Conservation (phyloP, 164 flowering plant genomes). For the Litsea cubeba region DNA sequence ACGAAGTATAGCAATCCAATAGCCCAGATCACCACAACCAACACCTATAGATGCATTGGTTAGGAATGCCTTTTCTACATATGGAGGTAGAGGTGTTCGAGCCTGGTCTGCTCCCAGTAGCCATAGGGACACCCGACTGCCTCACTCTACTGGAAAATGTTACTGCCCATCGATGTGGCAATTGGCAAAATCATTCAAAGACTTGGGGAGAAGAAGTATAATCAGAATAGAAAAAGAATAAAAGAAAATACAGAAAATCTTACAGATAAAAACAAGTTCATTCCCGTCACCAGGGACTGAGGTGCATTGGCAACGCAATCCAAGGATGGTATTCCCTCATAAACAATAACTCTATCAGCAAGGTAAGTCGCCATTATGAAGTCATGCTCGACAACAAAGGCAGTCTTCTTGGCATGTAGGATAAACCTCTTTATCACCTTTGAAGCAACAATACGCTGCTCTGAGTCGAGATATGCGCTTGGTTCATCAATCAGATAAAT, state of each 20-base stretch:
- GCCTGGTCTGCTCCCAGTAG: too few species aligned
- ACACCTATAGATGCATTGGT: too few species aligned
- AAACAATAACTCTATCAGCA: conserved; percentile 93
- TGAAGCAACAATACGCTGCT: conserved; percentile 98
- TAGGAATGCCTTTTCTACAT: too few species aligned
- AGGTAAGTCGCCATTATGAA: conserved; percentile 98
- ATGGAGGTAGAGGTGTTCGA: too few species aligned
- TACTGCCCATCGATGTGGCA: too few species aligned
- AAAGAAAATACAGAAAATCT: conserved; percentile 18
- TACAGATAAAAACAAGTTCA: conserved; percentile 98
- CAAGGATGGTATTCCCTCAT: conserved; percentile 80
- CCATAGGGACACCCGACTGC: too few species aligned
- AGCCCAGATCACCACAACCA: too few species aligned
- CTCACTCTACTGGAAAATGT: too few species aligned
- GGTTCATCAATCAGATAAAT: conserved; percentile 97
- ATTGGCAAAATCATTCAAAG: too few species aligned
- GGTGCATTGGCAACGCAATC: conserved; percentile 90
- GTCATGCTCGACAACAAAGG: conserved; percentile 98
- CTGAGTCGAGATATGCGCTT: conserved; percentile 97
- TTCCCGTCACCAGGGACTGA: conserved; percentile 91
- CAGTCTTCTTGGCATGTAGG: conserved; percentile 97
- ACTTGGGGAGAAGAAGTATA: too few species aligned
- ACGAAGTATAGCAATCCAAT: too few species aligned
- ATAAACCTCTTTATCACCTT: conserved; percentile 97
- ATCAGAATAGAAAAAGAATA: too few species aligned